These are phyloP conservation scores for Artemisia annua DNA, from an alignment of 129 eudicot genomes.

Conservation along the genomic window DNA sequence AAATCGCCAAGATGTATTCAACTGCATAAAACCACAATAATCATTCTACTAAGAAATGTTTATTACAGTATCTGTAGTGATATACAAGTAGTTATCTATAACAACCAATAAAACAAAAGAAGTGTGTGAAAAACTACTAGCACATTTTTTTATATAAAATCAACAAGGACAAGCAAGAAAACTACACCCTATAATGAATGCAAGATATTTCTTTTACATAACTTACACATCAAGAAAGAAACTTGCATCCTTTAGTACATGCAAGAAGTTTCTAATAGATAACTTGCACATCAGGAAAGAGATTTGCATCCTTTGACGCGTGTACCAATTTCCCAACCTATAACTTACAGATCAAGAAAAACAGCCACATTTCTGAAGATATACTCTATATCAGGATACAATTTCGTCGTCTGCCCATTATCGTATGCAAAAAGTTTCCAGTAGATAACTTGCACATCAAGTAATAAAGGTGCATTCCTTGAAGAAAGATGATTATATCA, in stretches of 20 bases:
- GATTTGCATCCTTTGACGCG: not conserved
- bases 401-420: not conserved
- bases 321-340: not conserved
- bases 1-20: no score
- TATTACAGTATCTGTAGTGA: no score
- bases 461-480: slow-evolving; percentile 9
- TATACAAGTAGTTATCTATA: no score
- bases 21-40: no score
- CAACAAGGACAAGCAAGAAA: slow-evolving; percentile 10
- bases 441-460: slow-evolving; percentile 21
- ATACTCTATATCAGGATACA: not conserved
- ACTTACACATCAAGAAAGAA: slow-evolving; percentile 21
- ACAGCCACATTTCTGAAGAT: slow-evolving; percentile 6
- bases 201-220: slow-evolving; percentile 20
- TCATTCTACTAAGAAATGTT: no score
- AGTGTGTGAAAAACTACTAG: no score
- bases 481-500: not conserved
- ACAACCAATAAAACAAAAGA: no score
- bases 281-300: slow-evolving; percentile 16
- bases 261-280: slow-evolving; percentile 22
- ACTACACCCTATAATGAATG: slow-evolving; percentile 15
- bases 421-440: not conserved
- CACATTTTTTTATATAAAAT: no score
- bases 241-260: slow-evolving; percentile 38
- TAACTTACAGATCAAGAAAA: slow-evolving; percentile 18